Base-by-base conservation (phyloP, 305 asterid genomes). In the Fraxinus velutina region DNA sequence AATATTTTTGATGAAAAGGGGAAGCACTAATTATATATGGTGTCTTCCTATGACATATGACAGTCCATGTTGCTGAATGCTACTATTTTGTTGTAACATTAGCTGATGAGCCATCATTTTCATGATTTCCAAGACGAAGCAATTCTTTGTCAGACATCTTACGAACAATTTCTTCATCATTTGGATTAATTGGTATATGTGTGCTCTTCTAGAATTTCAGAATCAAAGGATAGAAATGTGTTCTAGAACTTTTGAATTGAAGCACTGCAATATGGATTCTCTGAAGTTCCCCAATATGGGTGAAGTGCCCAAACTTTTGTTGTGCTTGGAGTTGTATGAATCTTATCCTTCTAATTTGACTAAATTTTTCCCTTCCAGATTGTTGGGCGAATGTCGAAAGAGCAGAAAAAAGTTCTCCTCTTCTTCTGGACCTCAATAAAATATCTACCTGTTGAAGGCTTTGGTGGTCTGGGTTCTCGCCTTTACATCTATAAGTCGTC, bases 381-480 rank as follows among this genome's bases (percentile, higher is more conserved):
- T 62, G 94, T 94, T 7, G 95, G 64, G 79, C 24, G 57, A 36
- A 94, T 96, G 99, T 82, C 97, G 5, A 80, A 83, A 19, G 95
- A 94, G 87, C 94, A 92, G 90, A 92, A 83, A 83, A 93, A 85
- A 84, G 81, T 88, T 81, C 93, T 94, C 78, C 93, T 96, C 75
- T 93, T 89, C 91, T 96, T 96, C 82, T 96, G 99, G 98, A 96
- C 99, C 34, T 96, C 98, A 6, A 87, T 94, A 76, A 96, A 91
- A 82, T 89, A 90, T 84, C 82, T 96, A 47, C 99, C 99, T 0
- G 60, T 90, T 5, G 96, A 93, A 83, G 99, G 98, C 12, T 93
- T 96, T 85, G 80, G 93, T 33, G 96, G 97, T 22, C 82, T 96
- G 91, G 89, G 89, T 79, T 92, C 97, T 30, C 88, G 89, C 64